These are phyloP conservation scores for Backusella parvicylindrica DNA, from an alignment of 192 early-diverging fungal species.

Conservation along the genomic window DNA sequence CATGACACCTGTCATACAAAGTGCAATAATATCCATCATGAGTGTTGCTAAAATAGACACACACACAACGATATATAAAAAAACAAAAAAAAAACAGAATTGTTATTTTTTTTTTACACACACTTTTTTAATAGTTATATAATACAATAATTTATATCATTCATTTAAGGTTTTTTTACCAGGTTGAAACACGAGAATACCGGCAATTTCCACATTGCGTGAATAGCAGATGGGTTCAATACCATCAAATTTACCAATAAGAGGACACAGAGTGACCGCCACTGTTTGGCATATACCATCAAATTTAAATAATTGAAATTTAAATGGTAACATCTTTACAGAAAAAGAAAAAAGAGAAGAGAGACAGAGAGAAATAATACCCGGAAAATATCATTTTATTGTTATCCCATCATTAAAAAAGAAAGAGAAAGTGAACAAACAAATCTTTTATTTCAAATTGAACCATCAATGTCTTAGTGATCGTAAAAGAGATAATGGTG, in stretches of 20 bases:
- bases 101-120: not conserved
- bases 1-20: constrained; percentile 95
- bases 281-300: constrained; percentile 85
- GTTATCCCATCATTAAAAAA: not conserved
- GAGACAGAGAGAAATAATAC: not conserved
- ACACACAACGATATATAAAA: not conserved
- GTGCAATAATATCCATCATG: constrained; percentile 84
- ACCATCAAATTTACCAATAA: constrained; percentile 70
- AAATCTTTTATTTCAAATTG: constrained; percentile 6
- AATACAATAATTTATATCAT: not conserved
- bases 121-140: not conserved
- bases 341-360: not conserved
- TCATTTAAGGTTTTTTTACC: constrained; percentile 36
- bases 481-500: not conserved
- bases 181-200: constrained; percentile 89
- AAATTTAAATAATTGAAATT: constrained; percentile 75
- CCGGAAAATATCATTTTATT: not conserved
- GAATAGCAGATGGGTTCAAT: constrained; percentile 91
- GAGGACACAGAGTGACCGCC: constrained; percentile 84
- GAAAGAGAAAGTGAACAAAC: not conserved
- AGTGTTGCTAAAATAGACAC: constrained; percentile 64
- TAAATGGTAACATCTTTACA: constrained; percentile 5
- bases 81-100: not conserved
- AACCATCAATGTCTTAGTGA: not conserved
- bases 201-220: constrained; percentile 86